Evolutionary conservation across 1,284 basidiomycete genomes (phyloP).

Genomic region (Hypsizygus ulmarius): DNA sequence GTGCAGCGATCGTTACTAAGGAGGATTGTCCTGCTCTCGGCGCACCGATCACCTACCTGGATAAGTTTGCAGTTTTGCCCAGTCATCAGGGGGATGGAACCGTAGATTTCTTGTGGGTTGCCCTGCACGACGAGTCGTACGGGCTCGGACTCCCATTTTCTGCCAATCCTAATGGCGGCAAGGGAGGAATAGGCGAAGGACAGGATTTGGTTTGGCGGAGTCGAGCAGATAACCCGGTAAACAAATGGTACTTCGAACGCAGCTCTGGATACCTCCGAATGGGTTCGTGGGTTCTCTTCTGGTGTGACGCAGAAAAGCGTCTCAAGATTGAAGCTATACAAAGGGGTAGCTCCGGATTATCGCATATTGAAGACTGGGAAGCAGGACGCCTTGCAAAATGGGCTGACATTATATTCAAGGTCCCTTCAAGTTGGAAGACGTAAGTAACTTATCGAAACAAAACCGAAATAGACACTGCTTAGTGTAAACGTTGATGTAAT

Average conservation of each 20-base stretch:
- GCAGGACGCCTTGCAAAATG: conserved; percentile 72
- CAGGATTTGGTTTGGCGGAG: conserved; percentile 95
- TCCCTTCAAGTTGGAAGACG: conserved; percentile 80
- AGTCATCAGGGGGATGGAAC: conserved; percentile 96
- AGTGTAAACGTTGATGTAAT: conserved; percentile 2
- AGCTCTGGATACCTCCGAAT: conserved; percentile 87
- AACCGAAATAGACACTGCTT: conserved; percentile 9
- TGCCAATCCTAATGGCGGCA: conserved; percentile 93
- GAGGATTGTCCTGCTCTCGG: conserved; percentile 52
- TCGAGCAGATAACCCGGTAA: conserved; percentile 91
- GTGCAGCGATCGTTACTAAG: conserved; percentile 92
- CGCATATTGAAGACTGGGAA: conserved; percentile 83
- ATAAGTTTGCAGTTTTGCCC: conserved; percentile 98
- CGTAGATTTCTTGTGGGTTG: conserved; percentile 99
- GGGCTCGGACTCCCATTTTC: conserved; percentile 93
- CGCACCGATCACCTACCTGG: conserved; percentile 83
- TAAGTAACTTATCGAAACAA: conserved; percentile 21
- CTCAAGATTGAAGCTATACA: conserved; percentile 66
- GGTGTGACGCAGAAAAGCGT: conserved; percentile 95
- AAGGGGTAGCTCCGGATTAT: conserved; percentile 57
- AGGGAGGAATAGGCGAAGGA: conserved; percentile 86
- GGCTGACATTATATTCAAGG: conserved; percentile 70
- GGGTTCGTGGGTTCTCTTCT: conserved; percentile 91
- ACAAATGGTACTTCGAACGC: conserved; percentile 99
- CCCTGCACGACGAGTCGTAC: conserved; percentile 97